Conservation (phyloP, 164 flowering plant genomes). For the Tetrastigma voinierianum region DNA sequence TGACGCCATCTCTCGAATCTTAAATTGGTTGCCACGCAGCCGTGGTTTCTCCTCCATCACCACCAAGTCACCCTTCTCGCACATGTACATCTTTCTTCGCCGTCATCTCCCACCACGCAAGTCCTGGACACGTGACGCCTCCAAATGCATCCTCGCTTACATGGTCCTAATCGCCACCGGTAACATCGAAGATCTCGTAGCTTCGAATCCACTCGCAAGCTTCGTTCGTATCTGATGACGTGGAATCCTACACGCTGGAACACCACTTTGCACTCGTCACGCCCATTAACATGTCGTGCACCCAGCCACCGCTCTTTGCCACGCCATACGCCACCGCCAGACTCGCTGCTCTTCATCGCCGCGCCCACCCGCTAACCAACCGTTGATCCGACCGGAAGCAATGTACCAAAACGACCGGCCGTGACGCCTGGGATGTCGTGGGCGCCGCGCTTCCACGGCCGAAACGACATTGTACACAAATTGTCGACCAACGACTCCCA, state of each 20-base stretch:
- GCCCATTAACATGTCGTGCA: neutral
- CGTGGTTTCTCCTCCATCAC: too few relatives aligned
- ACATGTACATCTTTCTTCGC: too few relatives aligned
- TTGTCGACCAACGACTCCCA: neutral
- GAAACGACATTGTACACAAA: neutral
- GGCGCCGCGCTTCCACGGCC: neutral
- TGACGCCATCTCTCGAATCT: too few relatives aligned
- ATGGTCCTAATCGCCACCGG: neutral
- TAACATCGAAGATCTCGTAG: neutral
- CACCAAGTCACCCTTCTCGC: too few relatives aligned
- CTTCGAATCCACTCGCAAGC: neutral
- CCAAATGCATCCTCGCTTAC: too few relatives aligned
- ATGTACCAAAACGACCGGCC: too few relatives aligned
- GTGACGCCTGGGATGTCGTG: too few relatives aligned
- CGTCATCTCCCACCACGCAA: too few relatives aligned
- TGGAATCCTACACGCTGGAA: neutral
- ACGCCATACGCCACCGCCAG: constrained; percentile 4
- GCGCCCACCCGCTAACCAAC: neutral
- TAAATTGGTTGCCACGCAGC: too few relatives aligned
- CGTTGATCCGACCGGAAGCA: neutral
- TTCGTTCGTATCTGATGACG: neutral
- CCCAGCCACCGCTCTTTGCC: neutral
- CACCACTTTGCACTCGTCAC: constrained; percentile 1
- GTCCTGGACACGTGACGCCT: too few relatives aligned
- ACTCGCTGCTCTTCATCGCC: neutral